Conservation (phyloP, 2,329 filamentous ascomycete species). For the Chalaropsis ovoidea region DNA sequence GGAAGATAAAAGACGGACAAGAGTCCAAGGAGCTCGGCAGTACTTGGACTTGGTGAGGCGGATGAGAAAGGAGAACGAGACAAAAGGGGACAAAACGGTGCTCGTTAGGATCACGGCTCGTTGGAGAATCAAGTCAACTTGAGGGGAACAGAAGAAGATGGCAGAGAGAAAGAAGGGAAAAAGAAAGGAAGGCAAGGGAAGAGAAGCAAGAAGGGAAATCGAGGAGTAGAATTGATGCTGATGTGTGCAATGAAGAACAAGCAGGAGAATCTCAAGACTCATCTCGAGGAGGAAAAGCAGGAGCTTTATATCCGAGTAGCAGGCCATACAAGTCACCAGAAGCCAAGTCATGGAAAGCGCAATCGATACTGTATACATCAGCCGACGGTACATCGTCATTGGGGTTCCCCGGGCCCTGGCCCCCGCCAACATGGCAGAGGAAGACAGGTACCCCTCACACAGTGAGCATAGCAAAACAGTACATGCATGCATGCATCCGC, state of each 20-base stretch:
- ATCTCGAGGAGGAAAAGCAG: conserved; percentile 5
- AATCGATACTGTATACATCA: conserved; percentile 10
- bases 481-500: not conserved
- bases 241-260: not conserved
- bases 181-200: conserved; percentile 3
- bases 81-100: not conserved
- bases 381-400: conserved; percentile 7
- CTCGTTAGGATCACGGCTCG: not conserved
- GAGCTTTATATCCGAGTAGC: conserved; percentile 13
- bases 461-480: not conserved
- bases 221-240: not conserved
- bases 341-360: not conserved
- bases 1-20: not conserved
- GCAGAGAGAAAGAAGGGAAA: not conserved
- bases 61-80: not conserved
- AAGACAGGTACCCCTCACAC: not conserved
- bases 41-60: not conserved
- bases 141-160: not conserved
- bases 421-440: not conserved
- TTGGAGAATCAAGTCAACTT: not conserved
- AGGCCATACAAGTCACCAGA: not conserved
- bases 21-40: not conserved
- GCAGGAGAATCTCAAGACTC: not conserved
- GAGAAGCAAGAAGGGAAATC: not conserved
- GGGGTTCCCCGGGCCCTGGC: not conserved